Base-by-base conservation (phyloP, 2,329 filamentous ascomycete species). In the Aspergillus proliferans region DNA sequence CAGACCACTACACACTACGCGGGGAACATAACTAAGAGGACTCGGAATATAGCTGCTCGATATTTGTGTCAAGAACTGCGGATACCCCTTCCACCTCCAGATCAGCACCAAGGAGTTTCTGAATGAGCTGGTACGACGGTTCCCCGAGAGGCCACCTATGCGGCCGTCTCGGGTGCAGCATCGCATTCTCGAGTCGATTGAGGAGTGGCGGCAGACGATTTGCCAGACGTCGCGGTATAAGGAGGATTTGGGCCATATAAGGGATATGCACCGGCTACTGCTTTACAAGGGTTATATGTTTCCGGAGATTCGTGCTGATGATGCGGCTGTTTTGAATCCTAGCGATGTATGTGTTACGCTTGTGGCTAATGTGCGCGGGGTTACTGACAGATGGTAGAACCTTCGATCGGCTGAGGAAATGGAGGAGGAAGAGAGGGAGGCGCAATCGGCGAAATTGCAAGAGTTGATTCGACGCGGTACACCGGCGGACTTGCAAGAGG, bases 51-150 rank as follows among this genome's bases (percentile, higher is more conserved):
- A 85, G 74, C 82, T 98, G 58, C 87, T 98, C 66, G 93, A 98
- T 69, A 97, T 97, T 55, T 97, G 93, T 71, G 93, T 97, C 71
- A 98, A 98, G 78, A 98, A 98, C 75, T 98, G 93, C 79, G 93
- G 93, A 61, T 98, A 98, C 68, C 91, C 93, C 1, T 98, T 98
- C 71, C 93, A 98, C 66, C 83, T 98, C 50, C 93, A 98, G 72
- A 96, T 98, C 67, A 91, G 88, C 71, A 97, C 93, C 58, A 98
- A 98, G 71, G 93, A 98, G 65, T 98, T 98, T 62, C 83, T 98
- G 61, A 98, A 98, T 73, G 93, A 98, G 75, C 84, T 98, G 52
- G 93, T 98, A 53, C 85, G 93, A 58, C 83, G 93, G 57, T 98
- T 98, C 64, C 93, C 93, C 43, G 93, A 98, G 73, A 82, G 92